Percentiles rank a stretch among this genome's conserved stretches.
phyloP scores from a whole-genome alignment of 768 basidiomycete species.

The Fistulinella prunicolor region DNA sequence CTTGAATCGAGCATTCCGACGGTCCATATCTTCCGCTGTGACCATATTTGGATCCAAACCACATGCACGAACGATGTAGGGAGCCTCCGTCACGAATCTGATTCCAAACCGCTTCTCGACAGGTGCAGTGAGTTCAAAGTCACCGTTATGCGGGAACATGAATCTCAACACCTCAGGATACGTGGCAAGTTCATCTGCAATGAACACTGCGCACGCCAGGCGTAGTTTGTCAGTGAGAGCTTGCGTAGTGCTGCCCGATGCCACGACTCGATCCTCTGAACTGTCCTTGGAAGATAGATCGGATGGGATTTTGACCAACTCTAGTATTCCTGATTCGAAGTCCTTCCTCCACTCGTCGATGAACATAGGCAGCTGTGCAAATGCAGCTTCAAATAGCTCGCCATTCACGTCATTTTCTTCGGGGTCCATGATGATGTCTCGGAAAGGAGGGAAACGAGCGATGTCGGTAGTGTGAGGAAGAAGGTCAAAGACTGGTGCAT shows the following conservation, averaged over 20 bases:
- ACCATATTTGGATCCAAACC: background rate
- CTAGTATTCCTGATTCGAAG: background rate
- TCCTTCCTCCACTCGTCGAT: slow-evolving; percentile 1
- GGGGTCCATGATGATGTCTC: background rate
- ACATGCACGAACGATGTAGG: slow-evolving; percentile 1
- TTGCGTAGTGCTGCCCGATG: background rate
- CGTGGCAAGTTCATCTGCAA: too few species aligned
- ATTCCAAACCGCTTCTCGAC: background rate
- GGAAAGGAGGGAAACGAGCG: background rate
- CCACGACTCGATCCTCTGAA: too few species aligned
- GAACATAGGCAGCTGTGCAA: background rate
- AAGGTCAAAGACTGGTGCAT: background rate
- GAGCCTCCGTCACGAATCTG: background rate
- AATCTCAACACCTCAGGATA: background rate
- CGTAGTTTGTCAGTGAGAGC: background rate
- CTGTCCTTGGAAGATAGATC: too few species aligned
- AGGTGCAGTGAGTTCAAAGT: background rate
- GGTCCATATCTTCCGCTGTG: background rate
- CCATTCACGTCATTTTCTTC: background rate
- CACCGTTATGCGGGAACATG: background rate
- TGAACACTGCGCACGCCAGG: background rate
- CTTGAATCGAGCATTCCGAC: background rate
- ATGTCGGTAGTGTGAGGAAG: slow-evolving; percentile 1
- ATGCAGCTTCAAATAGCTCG: background rate
- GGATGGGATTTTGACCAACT: background rate